Evolutionary conservation across 805 yeast genomes (phyloP), one percentile per base, ranked within the genome.

Genomic region (Candida wancherniae): DNA sequence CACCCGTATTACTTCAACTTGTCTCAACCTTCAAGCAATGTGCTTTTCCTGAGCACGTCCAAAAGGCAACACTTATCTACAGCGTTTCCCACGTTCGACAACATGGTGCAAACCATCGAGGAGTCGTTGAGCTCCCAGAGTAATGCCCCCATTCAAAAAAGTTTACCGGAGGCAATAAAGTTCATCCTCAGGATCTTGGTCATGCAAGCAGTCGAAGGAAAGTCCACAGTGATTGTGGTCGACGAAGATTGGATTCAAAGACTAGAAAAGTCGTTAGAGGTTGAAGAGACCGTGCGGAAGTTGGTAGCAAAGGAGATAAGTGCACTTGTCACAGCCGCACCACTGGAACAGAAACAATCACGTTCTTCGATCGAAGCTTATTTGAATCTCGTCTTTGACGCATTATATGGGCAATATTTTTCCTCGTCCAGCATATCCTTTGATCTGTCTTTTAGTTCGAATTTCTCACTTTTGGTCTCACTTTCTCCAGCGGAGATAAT

Each of bases 1-100:
- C 78, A 86, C 53, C 96, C 96, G 0, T 74, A 82, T 52, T 81
- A 88, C 85, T 83, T 77, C 50, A 71, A 70, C 26, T 57, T 80
- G 3, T 55, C 65, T 19, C 58, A 55, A 23, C 63, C 80, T 0
- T 57, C 75, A 3, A 67, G 64, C 26, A 60, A 69, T 0, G 38
- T 40, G 1, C 70, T 62, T n/a, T 63, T 58, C 42, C 25, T 12
- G n/a, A n/a, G n/a, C n/a, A 24, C 63, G 24, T 43, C 74, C 0
- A 68, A 77, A 0, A 24, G 53, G 3, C 73, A 70, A 15, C 47
- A 71, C 7, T 44, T 73, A 26, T 77, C 75, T 1, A 54, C 66
- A 2, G 42, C 45, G 11, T 79, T 85, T 39, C 95, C 95, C 1
- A 34, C 50, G 0, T 80, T 83, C 40, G 33, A 45, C 2, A 57